These are phyloP conservation scores for Pseudozyma flocculosa DNA, from an alignment of 1,284 basidiomycete genomes.

Conservation along the genomic window DNA sequence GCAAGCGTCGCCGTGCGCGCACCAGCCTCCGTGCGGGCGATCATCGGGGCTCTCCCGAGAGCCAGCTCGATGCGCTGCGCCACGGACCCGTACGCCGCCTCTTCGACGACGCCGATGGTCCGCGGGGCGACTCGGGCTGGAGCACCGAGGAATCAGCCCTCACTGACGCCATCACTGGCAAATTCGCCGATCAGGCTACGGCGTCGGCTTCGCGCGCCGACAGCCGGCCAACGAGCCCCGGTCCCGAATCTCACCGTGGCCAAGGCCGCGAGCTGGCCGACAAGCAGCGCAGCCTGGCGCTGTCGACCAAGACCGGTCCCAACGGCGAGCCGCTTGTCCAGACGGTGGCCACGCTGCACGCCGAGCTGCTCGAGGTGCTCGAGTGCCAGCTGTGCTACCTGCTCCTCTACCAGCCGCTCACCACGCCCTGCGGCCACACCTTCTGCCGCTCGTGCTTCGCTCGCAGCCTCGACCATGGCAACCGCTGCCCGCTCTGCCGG, in stretches of 20 bases:
- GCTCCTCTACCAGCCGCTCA: constrained; percentile 79
- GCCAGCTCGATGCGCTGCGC: too few species aligned
- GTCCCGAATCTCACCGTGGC: too few species aligned
- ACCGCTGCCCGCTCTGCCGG: constrained; percentile 81
- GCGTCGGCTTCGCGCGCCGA: not conserved
- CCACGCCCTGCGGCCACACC: constrained; percentile 91
- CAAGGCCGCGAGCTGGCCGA: too few species aligned
- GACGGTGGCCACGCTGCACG: constrained; percentile 36
- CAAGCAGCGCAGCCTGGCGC: constrained; percentile 19
- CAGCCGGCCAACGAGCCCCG: constrained; percentile 6
- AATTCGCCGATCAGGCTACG: not conserved
- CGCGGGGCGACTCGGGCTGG: constrained; percentile 20
- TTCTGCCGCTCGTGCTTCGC: constrained; percentile 87
- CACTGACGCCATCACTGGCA: not conserved
- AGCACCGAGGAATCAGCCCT: constrained; percentile 18
- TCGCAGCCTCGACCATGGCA: constrained; percentile 81
- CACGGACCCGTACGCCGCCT: too few species aligned
- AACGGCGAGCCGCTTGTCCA: constrained; percentile 32
- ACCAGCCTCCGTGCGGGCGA: constrained; percentile 2
- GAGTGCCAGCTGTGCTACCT: constrained; percentile 88
- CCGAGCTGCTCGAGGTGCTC: constrained; percentile 70
- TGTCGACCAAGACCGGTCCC: constrained; percentile 14
- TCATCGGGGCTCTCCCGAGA: too few species aligned
- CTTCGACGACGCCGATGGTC: not conserved
- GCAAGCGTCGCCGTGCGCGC: constrained; percentile 23